Conservation (phyloP, 805 yeast species). For the Metschnikowia hibisci region DNA sequence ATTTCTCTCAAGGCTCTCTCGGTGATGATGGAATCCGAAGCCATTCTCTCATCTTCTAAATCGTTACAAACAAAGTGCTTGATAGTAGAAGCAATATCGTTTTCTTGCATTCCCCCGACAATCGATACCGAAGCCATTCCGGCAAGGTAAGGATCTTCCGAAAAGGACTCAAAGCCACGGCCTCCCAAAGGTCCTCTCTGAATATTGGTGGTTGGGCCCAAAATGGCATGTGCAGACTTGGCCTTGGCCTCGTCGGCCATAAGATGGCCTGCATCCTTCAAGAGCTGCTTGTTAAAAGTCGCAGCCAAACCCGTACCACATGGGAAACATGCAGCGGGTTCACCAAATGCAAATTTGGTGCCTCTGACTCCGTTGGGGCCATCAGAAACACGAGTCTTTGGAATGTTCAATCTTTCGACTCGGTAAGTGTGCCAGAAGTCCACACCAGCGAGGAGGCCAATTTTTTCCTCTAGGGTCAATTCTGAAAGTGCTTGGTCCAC, state of each 20-base stretch:
- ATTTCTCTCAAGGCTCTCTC: conserved; percentile 32
- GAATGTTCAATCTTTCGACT: conserved; percentile 39
- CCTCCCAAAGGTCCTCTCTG: conserved; percentile 35
- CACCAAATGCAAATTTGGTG: conserved; percentile 25
- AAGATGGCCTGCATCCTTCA: conserved; percentile 27
- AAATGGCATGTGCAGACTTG: conserved; percentile 28
- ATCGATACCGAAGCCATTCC: conserved; percentile 26
- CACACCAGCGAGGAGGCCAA: conserved; percentile 35
- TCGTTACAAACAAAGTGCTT: conserved; percentile 34
- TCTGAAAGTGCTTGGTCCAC: conserved; percentile 22
- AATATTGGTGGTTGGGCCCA: conserved; percentile 33
- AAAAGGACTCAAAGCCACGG: conserved; percentile 31
- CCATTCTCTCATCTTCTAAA: conserved; percentile 29
- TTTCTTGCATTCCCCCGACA: conserved; percentile 27
- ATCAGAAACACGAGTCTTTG: conserved; percentile 41
- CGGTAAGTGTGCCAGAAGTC: conserved; percentile 51
- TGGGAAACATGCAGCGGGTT: conserved; percentile 32
- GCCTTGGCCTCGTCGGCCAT: conserved; percentile 33
- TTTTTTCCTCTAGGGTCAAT: conserved; percentile 26
- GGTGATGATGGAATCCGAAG: conserved; percentile 27
- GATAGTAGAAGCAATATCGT: conserved; percentile 29
- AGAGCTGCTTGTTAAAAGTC: conserved; percentile 27
- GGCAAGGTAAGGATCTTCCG: conserved; percentile 31
- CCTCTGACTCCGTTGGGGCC: conserved; percentile 36
- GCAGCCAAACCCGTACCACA: conserved; percentile 34